Evolutionary conservation across 2,329 filamentous ascomycete species (phyloP).

Genomic region (Penicillium sp.): DNA sequence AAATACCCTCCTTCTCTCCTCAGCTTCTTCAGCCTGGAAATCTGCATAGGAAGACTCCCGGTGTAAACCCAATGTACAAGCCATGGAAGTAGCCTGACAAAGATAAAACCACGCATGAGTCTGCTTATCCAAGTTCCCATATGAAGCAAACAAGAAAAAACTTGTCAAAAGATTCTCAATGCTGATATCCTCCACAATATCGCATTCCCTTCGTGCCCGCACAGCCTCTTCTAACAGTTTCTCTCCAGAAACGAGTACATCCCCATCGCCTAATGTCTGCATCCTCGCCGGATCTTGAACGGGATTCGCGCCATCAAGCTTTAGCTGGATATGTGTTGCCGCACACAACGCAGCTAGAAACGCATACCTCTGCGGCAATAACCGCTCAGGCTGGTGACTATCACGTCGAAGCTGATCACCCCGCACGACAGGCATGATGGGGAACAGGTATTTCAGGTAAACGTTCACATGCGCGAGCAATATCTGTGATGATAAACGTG

Average conservation of each 20-base stretch:
- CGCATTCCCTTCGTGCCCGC: conserved; percentile 41
- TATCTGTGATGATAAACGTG: conserved; percentile 35
- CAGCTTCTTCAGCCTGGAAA: conserved; percentile 54
- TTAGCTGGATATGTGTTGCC: conserved; percentile 48
- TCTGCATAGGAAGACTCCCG: conserved; percentile 54
- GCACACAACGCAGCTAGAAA: conserved; percentile 45
- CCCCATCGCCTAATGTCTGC: conserved; percentile 55
- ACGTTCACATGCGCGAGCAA: conserved; percentile 42
- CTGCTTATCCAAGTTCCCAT: conserved; percentile 71
- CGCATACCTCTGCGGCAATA: conserved; percentile 40
- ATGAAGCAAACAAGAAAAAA: conserved; percentile 74
- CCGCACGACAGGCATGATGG: conserved; percentile 46
- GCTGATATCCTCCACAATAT: conserved; percentile 43
- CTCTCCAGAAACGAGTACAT: conserved; percentile 63
- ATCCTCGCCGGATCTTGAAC: conserved; percentile 24
- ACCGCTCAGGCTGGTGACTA: conserved; percentile 56
- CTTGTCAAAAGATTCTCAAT: conserved; percentile 61
- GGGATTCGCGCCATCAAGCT: conserved; percentile 34
- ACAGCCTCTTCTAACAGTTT: conserved; percentile 67
- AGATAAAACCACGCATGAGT: conserved; percentile 78
- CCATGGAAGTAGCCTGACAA: conserved; percentile 72
- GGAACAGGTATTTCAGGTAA: conserved; percentile 45
- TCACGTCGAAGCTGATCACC: conserved; percentile 36
- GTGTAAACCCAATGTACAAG: conserved; percentile 44
- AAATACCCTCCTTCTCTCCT: conserved; percentile 66